Base-by-base conservation (phyloP, 2,329 filamentous ascomycete genomes). In the Hypoxylon rubiginosum region DNA sequence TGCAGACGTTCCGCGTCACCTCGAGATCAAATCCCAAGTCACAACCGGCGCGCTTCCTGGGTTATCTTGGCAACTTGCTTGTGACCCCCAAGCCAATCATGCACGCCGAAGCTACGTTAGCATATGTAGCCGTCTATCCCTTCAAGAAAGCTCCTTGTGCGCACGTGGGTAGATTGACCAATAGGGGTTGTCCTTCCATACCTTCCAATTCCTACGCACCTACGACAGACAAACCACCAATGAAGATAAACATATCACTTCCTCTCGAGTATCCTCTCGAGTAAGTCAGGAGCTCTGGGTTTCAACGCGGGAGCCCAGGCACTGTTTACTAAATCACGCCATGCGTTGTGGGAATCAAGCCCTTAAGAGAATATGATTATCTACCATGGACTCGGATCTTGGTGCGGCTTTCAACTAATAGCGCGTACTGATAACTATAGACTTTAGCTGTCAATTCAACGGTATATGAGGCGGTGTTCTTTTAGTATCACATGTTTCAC, bases 131-230 rank as follows among this genome's bases (percentile, higher is more conserved):
- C 43, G 24, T 57, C 50, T 64, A 51, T 62, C 67, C 67, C 67
- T 67, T 67, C 51, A 52, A 63, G 28, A 58, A 17, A 64, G 64
- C 62, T 65, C 62, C 59, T 50, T 51, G 57, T 54, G 54, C 54
- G 48, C 69, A 71, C 69, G 69, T 71, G 69, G 67, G 59, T 62
- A 45, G 49, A 49, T 62, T 62, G 51, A 57, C 69, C 69, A 71
- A 70, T 71, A 43, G 52, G 43, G 19, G 48, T 50, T 45, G 17
- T 26, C 34, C 55, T 24, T 52, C 45, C 15, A 53, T 49, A 28
- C 59, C 28, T 62, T 56, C 59, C 56, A 60, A 64, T 45, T 62
- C 59, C 46, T 21, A 57, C 36, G 43, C 39, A 50, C 53, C 21
- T 51, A 58, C 32, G 48, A 56, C 55, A 58, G 43, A 54, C 43